These are phyloP conservation scores for Alternaria sp. DNA, from an alignment of 2,329 filamentous ascomycete species.

Conservation along the genomic window DNA sequence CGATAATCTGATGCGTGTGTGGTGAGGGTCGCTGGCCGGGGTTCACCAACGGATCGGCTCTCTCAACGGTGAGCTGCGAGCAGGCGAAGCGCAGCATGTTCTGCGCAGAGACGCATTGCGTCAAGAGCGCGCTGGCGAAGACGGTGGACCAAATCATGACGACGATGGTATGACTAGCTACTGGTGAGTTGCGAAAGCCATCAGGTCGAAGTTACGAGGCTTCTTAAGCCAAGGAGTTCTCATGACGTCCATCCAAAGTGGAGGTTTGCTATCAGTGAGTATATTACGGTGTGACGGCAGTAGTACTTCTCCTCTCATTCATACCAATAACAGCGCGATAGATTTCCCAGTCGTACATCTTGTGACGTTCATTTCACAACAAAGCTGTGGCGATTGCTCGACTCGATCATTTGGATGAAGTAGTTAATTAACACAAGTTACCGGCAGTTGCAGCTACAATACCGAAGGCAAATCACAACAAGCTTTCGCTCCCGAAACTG, in stretches of 20 bases:
- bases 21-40: slow-evolving; percentile 34
- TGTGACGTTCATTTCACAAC: not conserved
- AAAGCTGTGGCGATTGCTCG: not conserved
- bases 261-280: not conserved
- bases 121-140: slow-evolving; percentile 26
- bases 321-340: not conserved
- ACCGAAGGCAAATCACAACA: slow-evolving; percentile 18
- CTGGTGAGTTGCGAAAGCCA: not conserved
- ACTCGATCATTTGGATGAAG: slow-evolving; percentile 14
- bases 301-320: not conserved
- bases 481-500: not conserved
- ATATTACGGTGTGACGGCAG: not conserved
- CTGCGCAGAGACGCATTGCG: slow-evolving; percentile 33
- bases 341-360: not conserved
- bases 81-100: slow-evolving; percentile 46
- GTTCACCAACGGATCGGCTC: slow-evolving; percentile 56
- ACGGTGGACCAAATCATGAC: slow-evolving; percentile 35
- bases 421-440: slow-evolving; percentile 20
- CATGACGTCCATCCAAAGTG: too few species aligned
- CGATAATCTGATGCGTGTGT: slow-evolving; percentile 42
- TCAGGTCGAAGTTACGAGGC: not conserved
- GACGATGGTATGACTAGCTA: not conserved
- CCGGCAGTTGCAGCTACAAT: slow-evolving; percentile 27
- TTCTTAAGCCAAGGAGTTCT: not conserved
- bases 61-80: slow-evolving; percentile 54